Evolutionary conservation across 2,329 filamentous ascomycete species (phyloP), one percentile per base, ranked within the genome.

Genomic region (Coniochaeta ligniaria): DNA sequence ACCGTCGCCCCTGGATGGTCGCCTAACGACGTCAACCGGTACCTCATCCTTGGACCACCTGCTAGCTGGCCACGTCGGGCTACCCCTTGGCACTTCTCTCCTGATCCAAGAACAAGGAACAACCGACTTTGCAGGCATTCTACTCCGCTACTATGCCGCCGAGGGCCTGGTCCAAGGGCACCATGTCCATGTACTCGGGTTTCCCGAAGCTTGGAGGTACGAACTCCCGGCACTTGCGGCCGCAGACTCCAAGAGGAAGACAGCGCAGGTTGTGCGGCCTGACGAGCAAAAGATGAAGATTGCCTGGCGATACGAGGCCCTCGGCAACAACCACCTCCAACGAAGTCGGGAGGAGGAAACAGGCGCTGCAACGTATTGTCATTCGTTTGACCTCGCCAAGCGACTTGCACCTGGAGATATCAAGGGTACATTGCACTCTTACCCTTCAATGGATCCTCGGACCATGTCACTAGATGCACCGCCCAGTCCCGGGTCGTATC

Each of bases 91-190:
- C 0, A 91, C 85, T 20, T 90, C 87, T 0, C 71, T 98, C 1
- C 76, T 99, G 6, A 78, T 97, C 35, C 91, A 94, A 70, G 95
- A 99, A 69, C 89, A 87, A 61, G 94, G 94, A 0, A 96, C 94
- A 0, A 99, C 95, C 0, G 95, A 99, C 72, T 99, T 96, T 76
- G 87, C 91, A 0, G 91, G 93, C 2, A 85, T 91, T 28, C 76
- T 98, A 61, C 75, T 97, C 52, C 84, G 90, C 60, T 97, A 95
- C 72, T 99, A 92, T 75, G 94, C 92, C 0, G 93, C 94, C 0
- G 93, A 99, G 75, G 95, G 95, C 1, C 83, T 98, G 4, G 85
- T 96, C 6, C 95, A 99, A 70, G 92, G 91, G 1, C 95, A 99
- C 70, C 83, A 87, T 61, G 85, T 99, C 58, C 92, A 97, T 74